Evolutionary conservation across 371 early-diverging fungal genomes (phyloP), one percentile per base, ranked within the genome.

Genomic region (Nematocida sp.): DNA sequence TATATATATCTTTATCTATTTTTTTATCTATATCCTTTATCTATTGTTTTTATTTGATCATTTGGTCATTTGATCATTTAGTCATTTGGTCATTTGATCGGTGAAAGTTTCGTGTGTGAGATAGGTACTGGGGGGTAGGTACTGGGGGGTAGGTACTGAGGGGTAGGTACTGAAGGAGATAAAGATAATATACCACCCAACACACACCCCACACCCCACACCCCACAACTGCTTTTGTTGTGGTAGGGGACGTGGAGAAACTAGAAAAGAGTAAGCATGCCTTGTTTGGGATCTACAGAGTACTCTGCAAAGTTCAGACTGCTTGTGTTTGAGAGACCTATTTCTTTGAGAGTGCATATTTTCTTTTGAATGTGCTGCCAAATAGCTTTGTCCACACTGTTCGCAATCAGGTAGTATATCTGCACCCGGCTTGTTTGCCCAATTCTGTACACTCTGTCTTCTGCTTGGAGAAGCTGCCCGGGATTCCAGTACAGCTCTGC

Each of bases 401-500:
- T 82, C 0, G 85, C 85, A 15, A 87, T 52, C 25, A 88, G 70
- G 78, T 87, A 88, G 76, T 86, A 85, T 43, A 87, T 78, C 53
- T 85, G 80, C 5, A 88, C 87, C 48, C 62, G 64, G 3, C 77
- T 79, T 27, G 64, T 54, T 52, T 86, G 83, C 21, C 87, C 87
- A 32, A 87, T 86, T 55, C 87, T 78, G 58, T 85, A 85, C 40
- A 85, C 79, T 31, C 86, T 80, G 77, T 86, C 85, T 77, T 83
- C 83, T 38, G 83, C 83, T 55, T 83, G 87, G n/a, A 87, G 66
- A 15, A 87, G 37, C 41, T 83, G 81, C 7, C 86, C 86, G 0
- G 88, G 88, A 31, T 85, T 86, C 87, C 87, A 87, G 43, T 79
- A 86, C n/a, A 88, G 76, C 70, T 88, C 88, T 32, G 87, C 86